phyloP scores from a whole-genome alignment of 164 flowering plant species.

The Magnolia kwangsiensis region DNA sequence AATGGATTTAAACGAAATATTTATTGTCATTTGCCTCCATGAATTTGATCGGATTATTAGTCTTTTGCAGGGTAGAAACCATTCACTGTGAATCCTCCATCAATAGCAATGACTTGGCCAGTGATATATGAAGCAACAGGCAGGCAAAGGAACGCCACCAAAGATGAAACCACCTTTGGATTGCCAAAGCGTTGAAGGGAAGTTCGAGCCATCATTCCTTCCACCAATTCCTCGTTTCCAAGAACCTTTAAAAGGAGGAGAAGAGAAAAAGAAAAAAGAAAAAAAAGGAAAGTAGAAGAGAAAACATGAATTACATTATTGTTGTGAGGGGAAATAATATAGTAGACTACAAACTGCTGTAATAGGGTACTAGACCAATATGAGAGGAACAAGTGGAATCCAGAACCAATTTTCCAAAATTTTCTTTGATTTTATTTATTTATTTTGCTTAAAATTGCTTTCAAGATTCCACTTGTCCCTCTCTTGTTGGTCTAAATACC shows the following conservation, averaged over 20 bases:
- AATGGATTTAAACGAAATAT: no score
- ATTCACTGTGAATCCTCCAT: slow-evolving; percentile 69
- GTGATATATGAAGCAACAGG: slow-evolving; percentile 80
- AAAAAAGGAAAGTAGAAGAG: neutral
- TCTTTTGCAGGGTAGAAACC: slow-evolving; percentile 32
- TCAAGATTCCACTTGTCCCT: no score
- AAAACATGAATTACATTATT: no score
- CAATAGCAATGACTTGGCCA: slow-evolving; percentile 67
- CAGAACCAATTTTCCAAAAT: no score
- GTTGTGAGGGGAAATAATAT: no score
- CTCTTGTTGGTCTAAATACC: no score
- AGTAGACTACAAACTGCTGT: no score
- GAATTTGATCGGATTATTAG: neutral
- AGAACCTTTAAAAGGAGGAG: slow-evolving; percentile 30
- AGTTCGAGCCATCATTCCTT: slow-evolving; percentile 38
- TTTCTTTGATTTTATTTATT: no score
- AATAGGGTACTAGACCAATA: no score
- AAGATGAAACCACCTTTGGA: slow-evolving; percentile 58
- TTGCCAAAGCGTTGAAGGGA: slow-evolving; percentile 61
- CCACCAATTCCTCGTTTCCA: slow-evolving; percentile 33
- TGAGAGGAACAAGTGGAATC: no score
- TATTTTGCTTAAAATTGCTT: no score
- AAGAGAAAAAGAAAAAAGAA: neutral
- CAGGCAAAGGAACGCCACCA: slow-evolving; percentile 67
- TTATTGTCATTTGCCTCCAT: no score